phyloP scores from a whole-genome alignment of 495 filamentous ascomycete species.

The Cercophora samala region DNA sequence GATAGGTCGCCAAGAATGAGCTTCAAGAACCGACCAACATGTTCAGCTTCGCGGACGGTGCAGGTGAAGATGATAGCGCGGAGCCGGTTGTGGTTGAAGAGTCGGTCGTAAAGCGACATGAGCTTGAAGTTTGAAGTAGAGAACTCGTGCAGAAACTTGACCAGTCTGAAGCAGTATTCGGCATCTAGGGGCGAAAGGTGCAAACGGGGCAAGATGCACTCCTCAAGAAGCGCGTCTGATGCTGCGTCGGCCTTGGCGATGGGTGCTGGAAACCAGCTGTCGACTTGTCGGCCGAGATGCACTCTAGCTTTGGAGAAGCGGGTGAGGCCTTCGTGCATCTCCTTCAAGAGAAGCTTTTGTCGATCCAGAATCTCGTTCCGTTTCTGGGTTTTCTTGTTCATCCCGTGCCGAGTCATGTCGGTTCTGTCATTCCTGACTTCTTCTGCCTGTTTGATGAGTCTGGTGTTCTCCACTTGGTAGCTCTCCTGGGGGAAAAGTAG shows the following conservation, averaged over 20 bases:
- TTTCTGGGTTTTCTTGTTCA: conserved; percentile 60
- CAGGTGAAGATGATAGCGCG: conserved; percentile 80
- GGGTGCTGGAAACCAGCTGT: conserved; percentile 68
- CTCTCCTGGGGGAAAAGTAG: conserved; percentile 66
- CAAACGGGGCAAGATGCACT: conserved; percentile 85
- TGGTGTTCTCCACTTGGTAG: conserved; percentile 68
- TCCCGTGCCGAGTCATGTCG: conserved; percentile 61
- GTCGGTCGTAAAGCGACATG: conserved; percentile 73
- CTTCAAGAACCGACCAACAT: conserved; percentile 83
- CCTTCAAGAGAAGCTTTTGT: conserved; percentile 61
- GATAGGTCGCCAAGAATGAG: conserved; percentile 73
- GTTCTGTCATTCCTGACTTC: conserved; percentile 65
- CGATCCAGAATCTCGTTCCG: conserved; percentile 68
- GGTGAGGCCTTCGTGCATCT: conserved; percentile 47
- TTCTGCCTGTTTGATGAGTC: conserved; percentile 57
- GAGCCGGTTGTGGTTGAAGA: conserved; percentile 78
- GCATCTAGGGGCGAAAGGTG: conserved; percentile 81
- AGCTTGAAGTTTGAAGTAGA: conserved; percentile 85
- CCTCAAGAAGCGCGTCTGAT: conserved; percentile 73
- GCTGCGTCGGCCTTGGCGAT: conserved; percentile 62
- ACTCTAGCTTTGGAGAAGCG: conserved; percentile 59
- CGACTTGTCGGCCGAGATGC: conserved; percentile 72
- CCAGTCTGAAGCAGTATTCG: conserved; percentile 78
- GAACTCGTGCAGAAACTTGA: conserved; percentile 78
- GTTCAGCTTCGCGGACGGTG: conserved; percentile 84